Evolutionary conservation across 768 basidiomycete species (phyloP), one percentile per base, ranked within the genome.

Genomic region (Holtermanniella nyarrowii): DNA sequence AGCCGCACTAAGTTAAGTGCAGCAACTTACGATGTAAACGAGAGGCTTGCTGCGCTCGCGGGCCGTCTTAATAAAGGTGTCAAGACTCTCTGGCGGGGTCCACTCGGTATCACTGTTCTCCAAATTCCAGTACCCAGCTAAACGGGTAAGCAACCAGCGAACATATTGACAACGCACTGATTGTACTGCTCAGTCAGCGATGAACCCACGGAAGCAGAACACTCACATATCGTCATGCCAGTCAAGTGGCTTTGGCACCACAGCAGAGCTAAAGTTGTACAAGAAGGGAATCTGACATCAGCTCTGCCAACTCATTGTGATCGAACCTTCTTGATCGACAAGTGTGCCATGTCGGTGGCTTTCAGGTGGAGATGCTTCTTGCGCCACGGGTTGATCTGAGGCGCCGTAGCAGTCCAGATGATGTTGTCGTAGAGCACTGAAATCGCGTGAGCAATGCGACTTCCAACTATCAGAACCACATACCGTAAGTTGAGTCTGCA

Each of bases 231-330:
- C 75, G 56, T 82, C 81, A 40, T 77, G 76, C 81, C 82, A 83
- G 60, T 83, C 82, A 12, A 83, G 69, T n/a, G 82, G 82, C 62
- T 81, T 81, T 1, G 81, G 79, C 1, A 84, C 82, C 13, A 84
- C 80, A 25, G 77, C 76, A 70, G 74, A 74, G n/a, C 79, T 81
- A 60, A 84, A 83, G 61, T 83, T 82, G 69, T 83, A 83, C 37
- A 83, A 75, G 56, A 81, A 80, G 0, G 77, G 75, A 16, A 65
- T 37, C 31, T 37, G 31, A 7, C 57, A 58, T 55, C 7, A 50
- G 31, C 10, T 37, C 31, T 37, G 31, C 16, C 31, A 37, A 16
- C 16, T n/a, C n/a, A n/a, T 39, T 16, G 56, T 51, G 4, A 37
- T 7, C 31, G 20, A 50, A 65, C 61, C 49, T 82, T 81, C n/a